Percentiles rank a stretch among this genome's conserved stretches.
Evolutionary conservation across 176 grass and related monocot genomes (phyloP).

Genomic region (Thalia dealbata): DNA sequence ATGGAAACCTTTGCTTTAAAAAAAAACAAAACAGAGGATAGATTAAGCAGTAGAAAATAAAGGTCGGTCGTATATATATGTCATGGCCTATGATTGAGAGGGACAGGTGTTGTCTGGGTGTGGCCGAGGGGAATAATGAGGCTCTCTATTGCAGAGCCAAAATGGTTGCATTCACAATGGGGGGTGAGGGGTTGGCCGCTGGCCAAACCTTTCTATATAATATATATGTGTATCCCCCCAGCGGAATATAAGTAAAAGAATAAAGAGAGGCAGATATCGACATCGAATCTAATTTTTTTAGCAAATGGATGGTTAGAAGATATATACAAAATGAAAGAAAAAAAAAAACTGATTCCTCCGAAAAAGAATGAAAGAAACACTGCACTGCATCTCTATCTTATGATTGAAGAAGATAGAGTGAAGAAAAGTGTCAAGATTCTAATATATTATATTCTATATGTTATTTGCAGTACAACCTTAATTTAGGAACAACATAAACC

Average conservation of each 20-base stretch:
- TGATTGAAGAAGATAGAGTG: no score
- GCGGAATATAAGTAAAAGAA: not conserved
- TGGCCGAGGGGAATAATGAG: not conserved
- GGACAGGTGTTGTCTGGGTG: not conserved
- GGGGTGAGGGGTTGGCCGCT: not conserved
- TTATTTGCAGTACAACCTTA: no score
- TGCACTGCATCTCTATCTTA: no score
- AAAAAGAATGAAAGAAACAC: no score
- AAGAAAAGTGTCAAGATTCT: no score
- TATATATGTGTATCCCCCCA: not conserved
- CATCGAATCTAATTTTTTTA: not conserved
- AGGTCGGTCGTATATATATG: not conserved
- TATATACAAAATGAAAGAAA: no score
- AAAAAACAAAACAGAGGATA: not conserved
- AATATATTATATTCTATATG: no score
- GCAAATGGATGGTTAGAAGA: not conserved
- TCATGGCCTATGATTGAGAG: not conserved
- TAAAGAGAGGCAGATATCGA: not conserved
- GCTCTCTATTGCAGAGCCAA: not conserved
- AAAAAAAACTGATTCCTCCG: no score
- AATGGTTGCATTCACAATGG: not conserved
- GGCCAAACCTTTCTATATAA: not conserved
- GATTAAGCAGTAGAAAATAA: not conserved
- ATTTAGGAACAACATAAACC: no score
- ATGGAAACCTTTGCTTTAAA: no score